Percentiles rank a stretch among this genome's conserved stretches.
These are phyloP conservation scores for Panus rudis DNA, from an alignment of 768 basidiomycete species.

Conservation along the genomic window DNA sequence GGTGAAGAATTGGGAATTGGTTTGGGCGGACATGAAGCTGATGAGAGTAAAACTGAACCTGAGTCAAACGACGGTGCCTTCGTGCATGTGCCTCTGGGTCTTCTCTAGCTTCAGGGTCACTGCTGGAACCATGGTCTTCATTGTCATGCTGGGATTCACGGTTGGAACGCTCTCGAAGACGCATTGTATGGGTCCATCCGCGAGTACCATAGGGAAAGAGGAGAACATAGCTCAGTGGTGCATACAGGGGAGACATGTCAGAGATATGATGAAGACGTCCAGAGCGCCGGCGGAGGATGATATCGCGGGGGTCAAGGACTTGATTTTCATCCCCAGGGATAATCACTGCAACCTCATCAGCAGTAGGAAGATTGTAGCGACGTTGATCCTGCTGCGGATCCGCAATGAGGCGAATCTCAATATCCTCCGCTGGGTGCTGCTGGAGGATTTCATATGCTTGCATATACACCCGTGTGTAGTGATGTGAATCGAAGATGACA, in stretches of 20 bases:
- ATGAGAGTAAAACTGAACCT: slow-evolving; percentile 26
- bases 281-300: slow-evolving; percentile 23
- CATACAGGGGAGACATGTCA: slow-evolving; percentile 30
- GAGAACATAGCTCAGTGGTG: slow-evolving; percentile 35
- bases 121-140: no score
- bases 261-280: slow-evolving; percentile 25
- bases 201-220: slow-evolving; percentile 34
- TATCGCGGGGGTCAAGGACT: slow-evolving; percentile 22
- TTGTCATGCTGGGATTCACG: background rate
- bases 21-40: slow-evolving; percentile 21
- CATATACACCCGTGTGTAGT: slow-evolving; percentile 8
- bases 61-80: slow-evolving; percentile 25
- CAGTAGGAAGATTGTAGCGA: slow-evolving; percentile 38
- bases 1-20: slow-evolving; percentile 25
- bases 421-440: slow-evolving; percentile 5
- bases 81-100: no score
- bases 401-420: slow-evolving; percentile 7
- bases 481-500: slow-evolving; percentile 8
- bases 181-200: slow-evolving; percentile 30
- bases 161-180: slow-evolving; percentile 3
- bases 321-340: slow-evolving; percentile 27
- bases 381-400: slow-evolving; percentile 21
- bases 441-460: slow-evolving; percentile 11
- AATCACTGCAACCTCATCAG: slow-evolving; percentile 36
- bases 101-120: no score